Conservation (phyloP, 345 rosid genomes). For the Eucalyptus melliodora region DNA sequence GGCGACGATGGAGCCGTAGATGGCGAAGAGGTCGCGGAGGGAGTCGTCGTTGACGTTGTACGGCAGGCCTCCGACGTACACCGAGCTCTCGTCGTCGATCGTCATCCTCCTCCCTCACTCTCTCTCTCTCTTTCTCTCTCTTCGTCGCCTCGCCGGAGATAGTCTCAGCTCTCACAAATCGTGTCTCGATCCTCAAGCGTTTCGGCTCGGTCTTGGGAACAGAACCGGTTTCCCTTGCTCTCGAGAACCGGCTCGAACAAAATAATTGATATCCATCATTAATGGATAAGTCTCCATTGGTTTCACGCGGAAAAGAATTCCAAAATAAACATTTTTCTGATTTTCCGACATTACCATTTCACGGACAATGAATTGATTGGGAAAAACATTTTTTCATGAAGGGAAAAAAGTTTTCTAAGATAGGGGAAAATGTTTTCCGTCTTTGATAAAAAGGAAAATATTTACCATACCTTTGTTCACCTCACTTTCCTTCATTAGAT, state of each 20-base stretch:
- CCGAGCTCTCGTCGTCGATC: conserved; percentile 71
- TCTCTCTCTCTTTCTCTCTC: background rate
- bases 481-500: too few relatives aligned
- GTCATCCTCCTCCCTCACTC: conserved; percentile 29
- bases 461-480: too few relatives aligned
- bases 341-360: rapidly evolving
- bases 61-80: conserved; percentile 89
- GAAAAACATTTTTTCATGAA: too few relatives aligned
- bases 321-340: too few relatives aligned
- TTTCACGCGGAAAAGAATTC: too few relatives aligned
- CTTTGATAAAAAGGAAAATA: too few relatives aligned
- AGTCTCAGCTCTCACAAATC: background rate
- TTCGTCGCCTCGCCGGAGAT: background rate
- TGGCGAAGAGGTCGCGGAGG: conserved; percentile 48
- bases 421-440: too few relatives aligned
- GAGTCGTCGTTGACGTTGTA: conserved; percentile 55
- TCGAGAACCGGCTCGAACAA: too few relatives aligned
- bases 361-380: rapidly evolving
- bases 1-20: conserved; percentile 56
- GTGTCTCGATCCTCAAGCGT: background rate
- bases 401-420: too few relatives aligned
- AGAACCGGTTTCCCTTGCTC: too few relatives aligned
- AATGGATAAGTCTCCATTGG: too few relatives aligned
- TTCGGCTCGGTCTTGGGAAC: background rate
- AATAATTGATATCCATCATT: too few relatives aligned